These are phyloP conservation scores for Pulveroboletus ravenelii DNA, from an alignment of 768 basidiomycete species.

Conservation along the genomic window DNA sequence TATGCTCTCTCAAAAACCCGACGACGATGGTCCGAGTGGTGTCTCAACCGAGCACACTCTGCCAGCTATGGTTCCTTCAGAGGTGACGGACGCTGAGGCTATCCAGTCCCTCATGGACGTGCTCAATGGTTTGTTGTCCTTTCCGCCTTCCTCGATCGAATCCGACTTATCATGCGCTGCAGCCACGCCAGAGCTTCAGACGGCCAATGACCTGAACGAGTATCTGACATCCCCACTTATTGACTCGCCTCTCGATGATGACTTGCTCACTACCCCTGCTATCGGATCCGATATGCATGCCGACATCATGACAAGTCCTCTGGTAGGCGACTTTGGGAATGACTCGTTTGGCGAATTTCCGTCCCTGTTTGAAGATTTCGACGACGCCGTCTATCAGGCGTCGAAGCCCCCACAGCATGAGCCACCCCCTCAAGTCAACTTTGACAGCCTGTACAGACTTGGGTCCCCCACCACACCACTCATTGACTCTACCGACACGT, in stretches of 20 bases:
- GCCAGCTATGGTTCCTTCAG: conserved; percentile 19
- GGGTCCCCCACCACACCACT: conserved; percentile 47
- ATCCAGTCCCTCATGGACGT: conserved; percentile 38
- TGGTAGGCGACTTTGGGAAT: conserved; percentile 31
- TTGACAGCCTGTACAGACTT: conserved; percentile 42
- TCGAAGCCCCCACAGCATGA: conserved; percentile 13
- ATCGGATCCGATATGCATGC: conserved; percentile 33
- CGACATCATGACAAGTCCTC: conserved; percentile 41
- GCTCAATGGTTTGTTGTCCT: conserved; percentile 31
- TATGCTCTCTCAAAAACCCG: conserved; percentile 57
- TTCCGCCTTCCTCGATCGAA: rapidly evolving
- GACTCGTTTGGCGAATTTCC: conserved; percentile 32
- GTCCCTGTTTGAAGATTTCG: conserved; percentile 30
- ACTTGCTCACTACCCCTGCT: conserved; percentile 41
- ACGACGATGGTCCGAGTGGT: conserved; percentile 33
- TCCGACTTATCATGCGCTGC: not conserved
- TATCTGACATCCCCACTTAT: conserved; percentile 45
- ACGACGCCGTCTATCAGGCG: conserved; percentile 12
- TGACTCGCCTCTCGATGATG: conserved; percentile 45
- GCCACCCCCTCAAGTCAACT: conserved; percentile 17
- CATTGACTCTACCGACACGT: conserved; percentile 37
- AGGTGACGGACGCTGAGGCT: conserved; percentile 26
- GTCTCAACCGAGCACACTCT: conserved; percentile 30
- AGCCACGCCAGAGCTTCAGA: conserved; percentile 36
- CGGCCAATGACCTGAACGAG: conserved; percentile 36